Evolutionary conservation across 2,329 filamentous ascomycete genomes (phyloP).

Genomic region (Xylaria sp.): DNA sequence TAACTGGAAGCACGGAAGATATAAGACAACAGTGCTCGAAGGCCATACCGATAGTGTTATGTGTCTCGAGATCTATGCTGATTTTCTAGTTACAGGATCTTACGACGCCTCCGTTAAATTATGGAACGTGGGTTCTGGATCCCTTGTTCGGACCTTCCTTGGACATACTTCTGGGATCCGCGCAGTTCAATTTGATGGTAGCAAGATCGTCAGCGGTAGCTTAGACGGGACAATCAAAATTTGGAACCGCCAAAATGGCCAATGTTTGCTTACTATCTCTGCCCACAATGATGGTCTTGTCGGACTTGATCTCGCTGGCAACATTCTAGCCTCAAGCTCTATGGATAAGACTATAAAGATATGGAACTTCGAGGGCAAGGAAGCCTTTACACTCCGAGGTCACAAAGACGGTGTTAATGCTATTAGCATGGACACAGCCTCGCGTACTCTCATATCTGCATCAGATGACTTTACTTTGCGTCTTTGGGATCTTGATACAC

Average conservation of each 20-base stretch:
- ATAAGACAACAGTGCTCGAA: slow-evolving; percentile 12
- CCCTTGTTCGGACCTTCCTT: slow-evolving; percentile 14
- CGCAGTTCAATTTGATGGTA: slow-evolving; percentile 18
- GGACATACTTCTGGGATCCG: slow-evolving; percentile 13
- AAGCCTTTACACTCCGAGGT: slow-evolving; percentile 18
- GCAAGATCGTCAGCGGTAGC: slow-evolving; percentile 20
- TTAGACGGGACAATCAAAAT: slow-evolving; percentile 17
- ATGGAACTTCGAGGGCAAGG: slow-evolving; percentile 21
- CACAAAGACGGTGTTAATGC: slow-evolving; percentile 12
- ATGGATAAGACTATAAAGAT: slow-evolving; percentile 20
- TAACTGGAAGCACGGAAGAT: slow-evolving; percentile 24
- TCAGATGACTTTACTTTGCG: slow-evolving; percentile 18
- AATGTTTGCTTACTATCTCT: slow-evolving; percentile 17
- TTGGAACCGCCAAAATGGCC: slow-evolving; percentile 20
- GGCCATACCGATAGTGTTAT: slow-evolving; percentile 21
- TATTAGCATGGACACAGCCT: slow-evolving; percentile 5
- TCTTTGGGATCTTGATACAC: slow-evolving; percentile 22
- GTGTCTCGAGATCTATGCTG: slow-evolving; percentile 12
- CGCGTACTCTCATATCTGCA: slow-evolving; percentile 18
- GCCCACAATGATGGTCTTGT: slow-evolving; percentile 7
- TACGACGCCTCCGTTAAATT: slow-evolving; percentile 15
- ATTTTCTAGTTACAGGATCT: slow-evolving; percentile 9
- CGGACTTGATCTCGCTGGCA: slow-evolving; percentile 18
- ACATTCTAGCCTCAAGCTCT: slow-evolving; percentile 11
- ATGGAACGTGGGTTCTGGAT: slow-evolving; percentile 15